Base-by-base conservation (phyloP, 345 rosid genomes). In the Dimocarpus longan region DNA sequence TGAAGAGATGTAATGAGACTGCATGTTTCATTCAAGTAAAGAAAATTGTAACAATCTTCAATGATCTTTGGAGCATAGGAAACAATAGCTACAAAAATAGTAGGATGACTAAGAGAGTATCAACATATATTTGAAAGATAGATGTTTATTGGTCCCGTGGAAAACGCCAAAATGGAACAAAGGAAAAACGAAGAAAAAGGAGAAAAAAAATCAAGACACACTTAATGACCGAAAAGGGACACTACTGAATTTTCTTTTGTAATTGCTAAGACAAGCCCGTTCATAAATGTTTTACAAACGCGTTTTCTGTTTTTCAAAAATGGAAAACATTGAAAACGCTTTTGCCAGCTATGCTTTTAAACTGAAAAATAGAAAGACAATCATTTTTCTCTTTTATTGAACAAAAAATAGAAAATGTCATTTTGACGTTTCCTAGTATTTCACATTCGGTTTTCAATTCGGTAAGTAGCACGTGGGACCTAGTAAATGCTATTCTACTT, bases 71-170 rank as follows among this genome's bases (percentile, higher is more conserved):
- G 40, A 60, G 26, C 63, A 57, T 54, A 54, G 59, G 59, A 54
- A 54, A 54, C 15, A 54, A 54, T 6, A 54, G 16, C 59, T 16
- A 26, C 28, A 56, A 63, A 71, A 73, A 60, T 60, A 78, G 32
- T 59, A 70, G 66, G 71, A 68, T 74, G 64, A 69, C 80, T 11
- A 56, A 65, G 69, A 66, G 39, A 68, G 21, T 64, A 8, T 63
- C 59, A 74, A 42, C 60, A 44, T 28, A 62, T 60, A 39, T 57
- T 57, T 62, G 28, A 26, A 10, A 75, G 43, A 19, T 10, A 5
- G 24, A 24, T 10, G 22, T 32, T 22, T 56, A 26, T 52, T 6
- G 40, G 13, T 71, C 18, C 64, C 52, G 1, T 39, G 10, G 19
- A 8, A 68, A 70, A 70, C 76, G 22, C 57, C 42, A 70, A 32